These are phyloP conservation scores for Gynandropsis gynandra DNA, from an alignment of 345 rosid genomes.

Conservation along the genomic window DNA sequence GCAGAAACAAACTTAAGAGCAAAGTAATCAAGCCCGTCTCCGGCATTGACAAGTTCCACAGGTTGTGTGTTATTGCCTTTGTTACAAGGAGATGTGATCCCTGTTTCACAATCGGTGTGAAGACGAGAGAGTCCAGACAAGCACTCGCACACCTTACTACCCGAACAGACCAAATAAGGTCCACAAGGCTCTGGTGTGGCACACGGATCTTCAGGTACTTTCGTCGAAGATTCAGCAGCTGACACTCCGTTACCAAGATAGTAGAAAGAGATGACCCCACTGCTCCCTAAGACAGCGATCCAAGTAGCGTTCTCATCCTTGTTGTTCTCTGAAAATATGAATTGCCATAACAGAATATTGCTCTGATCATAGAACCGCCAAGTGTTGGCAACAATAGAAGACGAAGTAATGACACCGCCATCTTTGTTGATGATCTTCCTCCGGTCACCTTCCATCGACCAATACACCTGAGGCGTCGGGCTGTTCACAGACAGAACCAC, in stretches of 20 bases:
- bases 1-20: constrained; percentile 55
- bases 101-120: constrained; percentile 43
- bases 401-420: constrained; percentile 38
- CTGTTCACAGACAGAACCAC: constrained; percentile 57
- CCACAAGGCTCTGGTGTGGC: constrained; percentile 64
- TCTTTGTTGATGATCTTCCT: constrained; percentile 34
- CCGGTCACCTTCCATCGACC: constrained; percentile 57
- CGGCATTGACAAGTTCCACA: constrained; percentile 44
- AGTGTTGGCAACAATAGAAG: constrained; percentile 51
- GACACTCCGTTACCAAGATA: constrained; percentile 31
- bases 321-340: constrained; percentile 28
- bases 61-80: constrained; percentile 21
- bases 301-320: constrained; percentile 49
- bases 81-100: constrained; percentile 50
- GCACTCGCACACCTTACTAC: constrained; percentile 50
- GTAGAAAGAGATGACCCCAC: constrained; percentile 56
- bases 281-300: constrained; percentile 63
- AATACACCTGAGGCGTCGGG: constrained; percentile 61
- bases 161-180: constrained; percentile 50
- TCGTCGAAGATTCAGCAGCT: constrained; percentile 30
- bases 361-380: constrained; percentile 67
- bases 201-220: constrained; percentile 61
- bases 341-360: constrained; percentile 50
- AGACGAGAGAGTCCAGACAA: constrained; percentile 35
- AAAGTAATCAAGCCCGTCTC: constrained; percentile 48